Evolutionary conservation across 2,329 filamentous ascomycete species (phyloP).

Genomic region (Penicillium thymicola): DNA sequence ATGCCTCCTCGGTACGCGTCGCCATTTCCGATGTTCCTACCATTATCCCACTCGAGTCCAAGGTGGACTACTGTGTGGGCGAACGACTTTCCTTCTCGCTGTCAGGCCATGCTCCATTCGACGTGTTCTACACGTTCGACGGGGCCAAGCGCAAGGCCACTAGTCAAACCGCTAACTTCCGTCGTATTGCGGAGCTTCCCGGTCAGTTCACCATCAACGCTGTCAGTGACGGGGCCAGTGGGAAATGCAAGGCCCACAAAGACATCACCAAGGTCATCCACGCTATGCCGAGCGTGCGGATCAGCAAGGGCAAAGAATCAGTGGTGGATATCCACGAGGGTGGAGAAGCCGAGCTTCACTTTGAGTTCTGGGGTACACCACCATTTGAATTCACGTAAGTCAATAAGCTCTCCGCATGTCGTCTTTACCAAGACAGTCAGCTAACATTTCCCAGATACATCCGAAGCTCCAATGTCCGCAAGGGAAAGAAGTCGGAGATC

Average conservation of each 20-base stretch:
- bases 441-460: constrained; percentile 60
- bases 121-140: constrained; percentile 87
- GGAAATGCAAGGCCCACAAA: constrained; percentile 75
- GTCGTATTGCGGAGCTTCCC: constrained; percentile 85
- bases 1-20: constrained; percentile 76
- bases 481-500: constrained; percentile 72
- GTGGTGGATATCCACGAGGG: constrained; percentile 95
- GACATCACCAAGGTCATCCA: constrained; percentile 81
- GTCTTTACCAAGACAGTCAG: not conserved
- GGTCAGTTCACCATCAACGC: constrained; percentile 85
- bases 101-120: constrained; percentile 86
- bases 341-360: constrained; percentile 85
- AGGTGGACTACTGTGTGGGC: constrained; percentile 88
- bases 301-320: constrained; percentile 76
- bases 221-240: constrained; percentile 78
- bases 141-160: constrained; percentile 74
- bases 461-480: constrained; percentile 77
- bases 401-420: not conserved
- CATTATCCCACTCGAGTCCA: constrained; percentile 81
- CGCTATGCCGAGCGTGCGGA: constrained; percentile 83
- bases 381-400: constrained; percentile 88
- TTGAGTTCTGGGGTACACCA: constrained; percentile 92
- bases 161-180: constrained; percentile 71
- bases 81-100: constrained; percentile 91
- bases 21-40: constrained; percentile 90